A percentile compares a stretch with the other conserved stretches of the same genome.
These are phyloP conservation scores for Drechmeria coniospora DNA, from an alignment of 2,329 filamentous ascomycete genomes.

Conservation along the genomic window DNA sequence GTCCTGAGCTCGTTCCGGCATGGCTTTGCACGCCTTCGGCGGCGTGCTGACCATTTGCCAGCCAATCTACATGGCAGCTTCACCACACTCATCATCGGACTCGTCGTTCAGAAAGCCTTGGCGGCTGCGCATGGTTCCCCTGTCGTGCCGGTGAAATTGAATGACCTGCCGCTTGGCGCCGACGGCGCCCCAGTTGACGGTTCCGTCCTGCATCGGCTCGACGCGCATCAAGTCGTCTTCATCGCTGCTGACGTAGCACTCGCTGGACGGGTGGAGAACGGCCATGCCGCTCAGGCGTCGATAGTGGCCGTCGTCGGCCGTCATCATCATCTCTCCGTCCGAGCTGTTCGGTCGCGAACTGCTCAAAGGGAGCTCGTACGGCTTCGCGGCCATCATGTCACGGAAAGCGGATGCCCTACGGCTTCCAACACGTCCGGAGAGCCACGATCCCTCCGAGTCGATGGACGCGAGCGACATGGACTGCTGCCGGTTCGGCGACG, in stretches of 20 bases:
- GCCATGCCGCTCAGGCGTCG: slow-evolving; percentile 11
- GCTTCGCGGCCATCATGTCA: slow-evolving; percentile 19
- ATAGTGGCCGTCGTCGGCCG: slow-evolving; percentile 45
- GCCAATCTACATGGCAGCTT: slow-evolving; percentile 11
- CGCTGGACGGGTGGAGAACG: slow-evolving; percentile 28
- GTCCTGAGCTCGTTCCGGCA: too few species aligned
- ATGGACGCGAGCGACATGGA: slow-evolving; percentile 85
- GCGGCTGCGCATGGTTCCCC: slow-evolving; percentile 33
- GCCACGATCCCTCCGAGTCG: slow-evolving; percentile 91
- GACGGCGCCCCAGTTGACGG: slow-evolving; percentile 37
- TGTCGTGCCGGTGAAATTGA: slow-evolving; percentile 31
- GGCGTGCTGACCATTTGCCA: too few species aligned
- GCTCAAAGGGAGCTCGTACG: slow-evolving; percentile 18
- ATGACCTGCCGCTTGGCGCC: slow-evolving; percentile 39
- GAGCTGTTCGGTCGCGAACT: slow-evolving; percentile 24
- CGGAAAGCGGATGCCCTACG: slow-evolving; percentile 31
- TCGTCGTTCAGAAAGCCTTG: slow-evolving; percentile 33
- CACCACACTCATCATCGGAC: slow-evolving; percentile 16
- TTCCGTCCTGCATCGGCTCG: slow-evolving; percentile 24
- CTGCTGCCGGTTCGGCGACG: slow-evolving; percentile 46
- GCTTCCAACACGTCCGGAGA: slow-evolving; percentile 56
- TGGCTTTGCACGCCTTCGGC: too few species aligned
- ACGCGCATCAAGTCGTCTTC: slow-evolving; percentile 32
- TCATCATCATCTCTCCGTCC: slow-evolving; percentile 48
- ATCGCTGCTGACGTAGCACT: slow-evolving; percentile 41